A percentile compares a stretch with the other conserved stretches of the same genome.
Evolutionary conservation across 2,329 filamentous ascomycete species (phyloP).

Genomic region (Tricladium varicosporioides): DNA sequence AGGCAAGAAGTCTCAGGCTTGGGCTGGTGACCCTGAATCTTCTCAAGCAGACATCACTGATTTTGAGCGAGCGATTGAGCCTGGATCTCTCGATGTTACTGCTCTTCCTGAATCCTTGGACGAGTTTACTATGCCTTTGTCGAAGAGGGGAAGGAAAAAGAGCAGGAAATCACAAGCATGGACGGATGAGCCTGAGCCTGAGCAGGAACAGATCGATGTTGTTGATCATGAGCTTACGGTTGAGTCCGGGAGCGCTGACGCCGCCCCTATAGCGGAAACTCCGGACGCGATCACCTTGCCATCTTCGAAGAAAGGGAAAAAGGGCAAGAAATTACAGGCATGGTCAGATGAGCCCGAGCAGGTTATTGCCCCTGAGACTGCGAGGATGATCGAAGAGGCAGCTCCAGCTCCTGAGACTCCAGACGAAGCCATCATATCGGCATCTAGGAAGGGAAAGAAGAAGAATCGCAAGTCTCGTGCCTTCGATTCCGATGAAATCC

Average conservation of each 20-base stretch:
- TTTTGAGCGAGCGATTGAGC: neutral
- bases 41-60: neutral
- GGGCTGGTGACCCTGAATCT: conserved; percentile 7
- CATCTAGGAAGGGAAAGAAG: conserved; percentile 9
- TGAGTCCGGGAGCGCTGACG: neutral
- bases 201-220: neutral
- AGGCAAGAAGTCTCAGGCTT: conserved; percentile 25
- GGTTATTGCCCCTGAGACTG: neutral
- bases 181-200: conserved; percentile 6
- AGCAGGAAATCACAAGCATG: conserved; percentile 25
- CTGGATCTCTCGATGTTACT: too few species aligned
- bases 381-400: neutral
- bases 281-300: too few species aligned
- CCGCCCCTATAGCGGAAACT: neutral
- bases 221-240: neutral
- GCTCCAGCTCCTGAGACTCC: neutral
- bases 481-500: neutral
- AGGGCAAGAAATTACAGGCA: conserved; percentile 27
- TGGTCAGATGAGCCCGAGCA: conserved; percentile 7
- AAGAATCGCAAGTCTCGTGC: conserved; percentile 4
- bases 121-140: neutral
- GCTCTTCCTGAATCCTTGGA: too few species aligned
- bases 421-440: neutral
- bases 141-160: conserved; percentile 35
- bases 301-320: conserved; percentile 32